A percentile compares a stretch with the other conserved stretches of the same genome.
These are phyloP conservation scores for Halophytophthora batemanensis DNA, from an alignment of 352 stramenopile genomes.

Conservation along the genomic window DNA sequence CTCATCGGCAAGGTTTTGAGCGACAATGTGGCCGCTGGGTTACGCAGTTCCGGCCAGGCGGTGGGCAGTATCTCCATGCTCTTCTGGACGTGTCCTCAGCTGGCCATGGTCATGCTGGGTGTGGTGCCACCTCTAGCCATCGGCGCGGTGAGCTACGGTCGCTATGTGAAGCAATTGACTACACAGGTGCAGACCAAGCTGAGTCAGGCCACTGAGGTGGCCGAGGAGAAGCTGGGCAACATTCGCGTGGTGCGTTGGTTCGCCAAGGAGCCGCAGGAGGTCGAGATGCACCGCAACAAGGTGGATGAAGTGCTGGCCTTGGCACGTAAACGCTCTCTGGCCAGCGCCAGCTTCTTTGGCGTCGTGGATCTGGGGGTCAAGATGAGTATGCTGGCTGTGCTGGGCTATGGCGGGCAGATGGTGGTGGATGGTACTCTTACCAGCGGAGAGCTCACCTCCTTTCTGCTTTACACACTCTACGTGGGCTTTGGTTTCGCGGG, in stretches of 20 bases:
- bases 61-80: constrained; percentile 88
- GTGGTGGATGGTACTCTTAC: constrained; percentile 84
- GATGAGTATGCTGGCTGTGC: constrained; percentile 86
- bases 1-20: constrained; percentile 92
- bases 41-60: constrained; percentile 81
- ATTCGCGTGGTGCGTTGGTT: constrained; percentile 93
- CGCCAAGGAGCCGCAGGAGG: constrained; percentile 73
- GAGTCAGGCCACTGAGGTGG: constrained; percentile 88
- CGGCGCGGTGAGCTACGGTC: constrained; percentile 82
- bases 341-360: constrained; percentile 84
- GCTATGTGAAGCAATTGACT: constrained; percentile 85
- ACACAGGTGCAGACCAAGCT: constrained; percentile 89
- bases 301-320: constrained; percentile 61
- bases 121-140: constrained; percentile 92
- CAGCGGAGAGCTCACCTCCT: constrained; percentile 90
- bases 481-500: constrained; percentile 88
- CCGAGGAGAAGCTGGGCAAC: constrained; percentile 91
- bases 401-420: constrained; percentile 92
- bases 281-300: constrained; percentile 50
- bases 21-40: constrained; percentile 76
- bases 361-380: constrained; percentile 83
- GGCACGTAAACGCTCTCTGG: constrained; percentile 67
- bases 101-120: constrained; percentile 88
- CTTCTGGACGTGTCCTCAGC: constrained; percentile 87
- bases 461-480: constrained; percentile 93